These are phyloP conservation scores for Podospora appendiculata DNA, from an alignment of 495 filamentous ascomycete genomes.

Conservation along the genomic window DNA sequence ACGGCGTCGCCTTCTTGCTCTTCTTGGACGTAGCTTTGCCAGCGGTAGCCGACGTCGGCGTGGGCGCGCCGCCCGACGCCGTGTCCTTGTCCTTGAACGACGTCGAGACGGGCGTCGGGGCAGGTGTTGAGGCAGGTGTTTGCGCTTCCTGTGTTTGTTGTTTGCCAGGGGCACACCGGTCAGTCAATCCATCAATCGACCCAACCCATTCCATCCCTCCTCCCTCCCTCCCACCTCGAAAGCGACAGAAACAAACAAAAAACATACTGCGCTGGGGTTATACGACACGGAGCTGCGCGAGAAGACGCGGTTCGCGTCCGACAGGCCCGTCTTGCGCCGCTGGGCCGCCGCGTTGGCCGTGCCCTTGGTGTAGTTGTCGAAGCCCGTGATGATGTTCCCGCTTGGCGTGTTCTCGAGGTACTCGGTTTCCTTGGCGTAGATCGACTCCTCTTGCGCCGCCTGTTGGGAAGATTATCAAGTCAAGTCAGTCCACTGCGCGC, in stretches of 20 bases:
- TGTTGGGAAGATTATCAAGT: constrained; percentile 8
- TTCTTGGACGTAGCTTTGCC: constrained; percentile 29
- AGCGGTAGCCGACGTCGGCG: constrained; percentile 36
- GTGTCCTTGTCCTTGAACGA: constrained; percentile 25
- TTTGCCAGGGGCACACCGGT: background rate
- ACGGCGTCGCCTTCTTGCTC: constrained; percentile 29
- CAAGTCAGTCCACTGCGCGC: background rate
- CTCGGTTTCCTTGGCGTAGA: constrained; percentile 71
- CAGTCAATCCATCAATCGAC: too few relatives aligned
- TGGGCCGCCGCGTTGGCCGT: constrained; percentile 37
- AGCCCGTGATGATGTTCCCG: constrained; percentile 95
- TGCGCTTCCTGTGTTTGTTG: constrained; percentile 25
- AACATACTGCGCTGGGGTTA: constrained; percentile 33
- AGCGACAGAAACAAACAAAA: too few relatives aligned
- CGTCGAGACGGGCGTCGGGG: constrained; percentile 41
- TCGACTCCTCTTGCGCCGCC: constrained; percentile 61
- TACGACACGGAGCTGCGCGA: constrained; percentile 53
- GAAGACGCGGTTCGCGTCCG: constrained; percentile 49
- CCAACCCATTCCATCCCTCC: too few relatives aligned
- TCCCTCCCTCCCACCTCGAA: too few relatives aligned
- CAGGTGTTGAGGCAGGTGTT: constrained; percentile 25
- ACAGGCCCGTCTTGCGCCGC: constrained; percentile 41
- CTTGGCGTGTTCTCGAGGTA: constrained; percentile 86
- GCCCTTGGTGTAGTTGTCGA: constrained; percentile 96
- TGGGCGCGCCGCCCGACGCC: constrained; percentile 34